Base-by-base conservation (phyloP, 2,329 filamentous ascomycete species). In the Xylaria sp. region DNA sequence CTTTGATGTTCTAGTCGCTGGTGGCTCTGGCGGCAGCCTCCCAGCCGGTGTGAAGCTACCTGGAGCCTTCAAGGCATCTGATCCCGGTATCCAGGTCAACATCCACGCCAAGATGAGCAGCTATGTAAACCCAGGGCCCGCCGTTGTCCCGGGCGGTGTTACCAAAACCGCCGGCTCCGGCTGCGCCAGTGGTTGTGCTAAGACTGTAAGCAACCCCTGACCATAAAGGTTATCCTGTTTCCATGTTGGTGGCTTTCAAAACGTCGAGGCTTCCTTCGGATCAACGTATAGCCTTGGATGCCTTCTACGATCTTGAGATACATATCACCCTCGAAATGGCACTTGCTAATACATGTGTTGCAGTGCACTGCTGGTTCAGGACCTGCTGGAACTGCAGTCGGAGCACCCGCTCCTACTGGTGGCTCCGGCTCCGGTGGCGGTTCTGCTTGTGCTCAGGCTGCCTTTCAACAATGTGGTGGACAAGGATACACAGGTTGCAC, bases 41-140 rank as follows among this genome's bases (percentile, higher is more conserved):
- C 68, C 74, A 6, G 79, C 77, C 2, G 77, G 77, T 23, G 77
- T 78, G 20, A 70, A 51, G 48, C 79, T 86, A 71, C 84, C 84
- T 0, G 81, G 83, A 0, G 84, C 83, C 0, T 84, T 85, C 75
- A 79, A 79, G 70, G 75, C 80, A 5, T 77, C 70, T 18, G 82
- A 86, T 70, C 82, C 84, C 0, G 84, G 84, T 12, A 84, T 86
- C 66, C 77, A 81, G 34, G 77, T 86, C 73, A 84, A 85, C 75
- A 86, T 86, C 70, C 83, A 86, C 76, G 74, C 79, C 9, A 76
- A 80, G 55, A 70, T 85, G 63, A 73, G 72, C 23, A 78, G 73
- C 1, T 85, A 86, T 65, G 74, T 79, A 5, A 82, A 82, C 4
- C 84, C 84, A 0, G 84, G 84, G 2, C 83, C 83, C 2, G 73